Conservation (phyloP, 1,284 basidiomycete genomes). For the Taiwanofungus camphoratus region DNA sequence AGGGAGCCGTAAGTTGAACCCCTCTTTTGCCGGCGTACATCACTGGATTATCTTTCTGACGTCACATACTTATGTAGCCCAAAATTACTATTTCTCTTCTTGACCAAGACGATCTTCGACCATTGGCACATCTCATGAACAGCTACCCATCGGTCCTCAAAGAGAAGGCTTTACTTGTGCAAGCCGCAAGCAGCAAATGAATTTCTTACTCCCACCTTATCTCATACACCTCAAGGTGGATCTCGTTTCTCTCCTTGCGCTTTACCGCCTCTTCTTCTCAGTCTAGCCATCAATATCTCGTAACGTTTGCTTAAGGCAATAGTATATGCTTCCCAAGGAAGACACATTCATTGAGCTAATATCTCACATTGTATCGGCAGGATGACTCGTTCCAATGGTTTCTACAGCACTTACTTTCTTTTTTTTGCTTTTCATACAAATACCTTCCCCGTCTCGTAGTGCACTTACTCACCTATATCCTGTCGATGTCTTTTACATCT, state of each 20-base stretch:
- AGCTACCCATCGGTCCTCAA: constrained; percentile 78
- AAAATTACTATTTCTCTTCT: constrained; percentile 80
- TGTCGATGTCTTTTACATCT: constrained; percentile 4
- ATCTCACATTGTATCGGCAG: constrained; percentile 7
- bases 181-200: constrained; percentile 30
- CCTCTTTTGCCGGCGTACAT: not conserved
- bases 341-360: not conserved
- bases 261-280: not conserved
- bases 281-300: not conserved
- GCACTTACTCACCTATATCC: constrained; percentile 5
- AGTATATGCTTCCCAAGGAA: constrained; percentile 5
- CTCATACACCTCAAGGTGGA: not conserved
- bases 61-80: constrained; percentile 38
- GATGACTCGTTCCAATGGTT: constrained; percentile 7
- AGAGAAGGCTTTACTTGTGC: constrained; percentile 56
- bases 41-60: constrained; percentile 5
- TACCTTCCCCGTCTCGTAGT: constrained; percentile 3
- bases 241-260: not conserved
- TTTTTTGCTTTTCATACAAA: constrained; percentile 8
- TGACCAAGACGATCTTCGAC: constrained; percentile 78
- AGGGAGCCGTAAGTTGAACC: constrained; percentile 57
- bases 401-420: not conserved
- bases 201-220: not conserved
- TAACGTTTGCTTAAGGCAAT: not conserved
- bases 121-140: constrained; percentile 83